Percentiles rank a stretch among this genome's conserved stretches.
These are phyloP conservation scores for Psidium guajava DNA, from an alignment of 345 rosid species.

Conservation along the genomic window DNA sequence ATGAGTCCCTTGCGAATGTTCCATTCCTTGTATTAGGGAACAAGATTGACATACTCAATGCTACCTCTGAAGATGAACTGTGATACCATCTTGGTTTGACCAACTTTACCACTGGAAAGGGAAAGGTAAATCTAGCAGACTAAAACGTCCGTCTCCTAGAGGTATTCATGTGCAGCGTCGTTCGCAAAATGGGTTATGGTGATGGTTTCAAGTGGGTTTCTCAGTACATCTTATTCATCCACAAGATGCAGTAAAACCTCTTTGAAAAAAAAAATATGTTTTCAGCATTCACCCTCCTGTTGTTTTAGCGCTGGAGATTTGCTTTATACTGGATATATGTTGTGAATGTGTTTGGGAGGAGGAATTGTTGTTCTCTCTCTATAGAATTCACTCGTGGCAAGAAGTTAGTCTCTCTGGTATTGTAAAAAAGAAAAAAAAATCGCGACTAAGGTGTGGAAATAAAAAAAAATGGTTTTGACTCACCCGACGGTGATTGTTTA, in stretches of 20 bases:
- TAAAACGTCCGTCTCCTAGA: constrained; percentile 59
- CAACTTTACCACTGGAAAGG: constrained; percentile 72
- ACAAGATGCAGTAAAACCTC: background rate
- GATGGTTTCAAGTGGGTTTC: constrained; percentile 76
- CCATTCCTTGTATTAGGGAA: constrained; percentile 69
- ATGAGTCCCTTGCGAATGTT: constrained; percentile 51
- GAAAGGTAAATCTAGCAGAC: constrained; percentile 53
- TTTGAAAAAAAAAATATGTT: background rate
- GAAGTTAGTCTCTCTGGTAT: constrained; percentile 3
- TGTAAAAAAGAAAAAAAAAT: background rate
- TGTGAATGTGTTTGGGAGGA: constrained; percentile 20
- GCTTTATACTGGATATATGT: constrained; percentile 1
- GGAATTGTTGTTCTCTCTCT: constrained; percentile 12
- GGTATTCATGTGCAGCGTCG: constrained; percentile 80
- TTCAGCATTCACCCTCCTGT: background rate
- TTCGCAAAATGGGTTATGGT: constrained; percentile 77
- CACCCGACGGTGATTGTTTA: too few relatives aligned
- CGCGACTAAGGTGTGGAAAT: too few relatives aligned
- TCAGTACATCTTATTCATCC: constrained; percentile 30
- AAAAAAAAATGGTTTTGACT: too few relatives aligned
- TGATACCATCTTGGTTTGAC: constrained; percentile 60
- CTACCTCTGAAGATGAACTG: constrained; percentile 79
- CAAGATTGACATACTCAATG: constrained; percentile 71
- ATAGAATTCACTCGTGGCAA: constrained; percentile 24
- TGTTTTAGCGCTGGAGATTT: constrained; percentile 4